Conservation (phyloP, 257 asterid species). For the Lycium barbarum region DNA sequence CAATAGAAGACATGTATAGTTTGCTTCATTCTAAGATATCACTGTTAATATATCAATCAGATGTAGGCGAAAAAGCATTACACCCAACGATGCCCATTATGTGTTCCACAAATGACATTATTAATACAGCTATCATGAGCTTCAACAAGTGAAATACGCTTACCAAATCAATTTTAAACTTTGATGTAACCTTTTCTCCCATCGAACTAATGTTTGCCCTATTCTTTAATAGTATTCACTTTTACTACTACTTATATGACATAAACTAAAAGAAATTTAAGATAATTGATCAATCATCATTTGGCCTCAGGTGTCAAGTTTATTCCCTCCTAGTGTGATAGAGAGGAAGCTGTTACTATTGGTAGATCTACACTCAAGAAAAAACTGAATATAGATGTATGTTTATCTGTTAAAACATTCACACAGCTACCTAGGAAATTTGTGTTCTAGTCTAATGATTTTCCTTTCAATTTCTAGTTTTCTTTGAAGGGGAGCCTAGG, state of each 20-base stretch:
- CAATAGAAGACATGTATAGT: neutral
- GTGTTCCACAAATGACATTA: neutral
- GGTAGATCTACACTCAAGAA: neutral
- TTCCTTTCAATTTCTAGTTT: neutral
- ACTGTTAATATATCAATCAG: neutral
- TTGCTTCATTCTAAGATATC: conserved; percentile 3
- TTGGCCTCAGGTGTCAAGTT: neutral
- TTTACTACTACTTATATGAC: neutral
- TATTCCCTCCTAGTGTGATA: neutral
- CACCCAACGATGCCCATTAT: neutral
- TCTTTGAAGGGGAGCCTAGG: too few species aligned
- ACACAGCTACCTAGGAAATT: neutral
- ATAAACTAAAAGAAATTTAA: neutral
- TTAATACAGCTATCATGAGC: neutral
- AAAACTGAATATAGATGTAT: neutral
- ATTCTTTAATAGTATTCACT: neutral
- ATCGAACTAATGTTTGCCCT: neutral
- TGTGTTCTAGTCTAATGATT: neutral
- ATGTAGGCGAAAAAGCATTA: neutral
- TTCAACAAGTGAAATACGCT: neutral
- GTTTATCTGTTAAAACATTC: neutral
- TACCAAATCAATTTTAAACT: neutral
- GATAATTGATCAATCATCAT: neutral
- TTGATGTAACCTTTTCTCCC: neutral
- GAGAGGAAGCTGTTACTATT: neutral